Evolutionary conservation across 768 basidiomycete species (phyloP).

Genomic region (Fomitopsis pulvina): DNA sequence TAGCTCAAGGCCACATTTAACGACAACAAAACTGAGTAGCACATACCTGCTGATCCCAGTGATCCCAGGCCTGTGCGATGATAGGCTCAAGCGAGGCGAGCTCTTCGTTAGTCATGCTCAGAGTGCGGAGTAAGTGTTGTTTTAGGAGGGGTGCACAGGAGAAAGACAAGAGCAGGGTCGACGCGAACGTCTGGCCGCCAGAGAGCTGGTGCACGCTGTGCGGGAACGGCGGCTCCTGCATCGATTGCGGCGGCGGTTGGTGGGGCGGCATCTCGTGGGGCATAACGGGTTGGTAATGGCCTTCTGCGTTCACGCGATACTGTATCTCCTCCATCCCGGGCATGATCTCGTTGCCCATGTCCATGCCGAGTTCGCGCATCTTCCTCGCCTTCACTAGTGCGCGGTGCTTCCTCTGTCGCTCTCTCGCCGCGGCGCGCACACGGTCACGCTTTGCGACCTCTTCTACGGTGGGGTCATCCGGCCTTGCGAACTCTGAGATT

Average conservation of each 20-base stretch:
- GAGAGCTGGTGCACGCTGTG: slow-evolving; percentile 36
- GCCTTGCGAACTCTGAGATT: slow-evolving; percentile 12
- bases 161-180: slow-evolving; percentile 69
- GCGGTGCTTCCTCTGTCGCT: slow-evolving; percentile 80
- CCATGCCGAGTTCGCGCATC: slow-evolving; percentile 74
- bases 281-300: slow-evolving; percentile 29
- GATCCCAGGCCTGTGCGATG: slow-evolving; percentile 81
- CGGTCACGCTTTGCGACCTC: slow-evolving; percentile 63
- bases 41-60: slow-evolving; percentile 76
- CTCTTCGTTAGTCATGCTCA: slow-evolving; percentile 75
- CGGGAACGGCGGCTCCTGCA: slow-evolving; percentile 57
- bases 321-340: slow-evolving; percentile 61
- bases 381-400: slow-evolving; percentile 72
- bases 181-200: slow-evolving; percentile 76
- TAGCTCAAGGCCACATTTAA: not conserved
- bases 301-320: slow-evolving; percentile 47
- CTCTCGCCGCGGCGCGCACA: slow-evolving; percentile 69
- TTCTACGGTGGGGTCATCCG: slow-evolving; percentile 40
- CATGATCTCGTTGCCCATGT: slow-evolving; percentile 72
- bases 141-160: slow-evolving; percentile 70
- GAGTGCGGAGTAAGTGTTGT: slow-evolving; percentile 62
- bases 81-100: slow-evolving; percentile 71
- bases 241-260: slow-evolving; percentile 22
- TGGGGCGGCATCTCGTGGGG: slow-evolving; percentile 27
- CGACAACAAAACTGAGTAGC: too few species aligned